These are phyloP conservation scores for Tricholoma sp. DNA, from an alignment of 768 basidiomycete species.

Conservation along the genomic window DNA sequence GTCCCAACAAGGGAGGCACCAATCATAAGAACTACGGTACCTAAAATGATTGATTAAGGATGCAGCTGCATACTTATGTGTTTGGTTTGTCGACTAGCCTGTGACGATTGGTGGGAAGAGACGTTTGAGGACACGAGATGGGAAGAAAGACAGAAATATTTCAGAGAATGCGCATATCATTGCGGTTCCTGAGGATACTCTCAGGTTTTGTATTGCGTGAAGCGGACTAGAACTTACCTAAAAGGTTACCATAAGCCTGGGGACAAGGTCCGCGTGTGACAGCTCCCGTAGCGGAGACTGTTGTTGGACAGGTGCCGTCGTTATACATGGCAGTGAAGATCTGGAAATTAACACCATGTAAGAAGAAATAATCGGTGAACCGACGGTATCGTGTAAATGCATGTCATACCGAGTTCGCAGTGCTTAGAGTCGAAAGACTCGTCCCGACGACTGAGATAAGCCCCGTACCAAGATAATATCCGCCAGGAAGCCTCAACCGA, in stretches of 20 bases:
- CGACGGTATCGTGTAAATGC: background rate
- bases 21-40: slow-evolving; percentile 77
- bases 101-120: slow-evolving; percentile 83
- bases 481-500: slow-evolving; percentile 50
- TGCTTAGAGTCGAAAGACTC: slow-evolving; percentile 73
- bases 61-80: no score
- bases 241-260: slow-evolving; percentile 74
- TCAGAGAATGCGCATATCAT: slow-evolving; percentile 76
- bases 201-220: background rate
- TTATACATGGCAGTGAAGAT: slow-evolving; percentile 75
- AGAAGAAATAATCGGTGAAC: background rate
- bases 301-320: slow-evolving; percentile 71
- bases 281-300: slow-evolving; percentile 51
- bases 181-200: slow-evolving; percentile 50
- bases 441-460: slow-evolving; percentile 79
- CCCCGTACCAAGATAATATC: slow-evolving; percentile 76
- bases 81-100: slow-evolving; percentile 26
- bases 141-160: slow-evolving; percentile 75
- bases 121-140: slow-evolving; percentile 52
- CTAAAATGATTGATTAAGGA: slow-evolving; percentile 22
- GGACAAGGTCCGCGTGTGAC: slow-evolving; percentile 60
- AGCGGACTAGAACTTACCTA: slow-evolving; percentile 38
- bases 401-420: slow-evolving; percentile 56
- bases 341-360: slow-evolving; percentile 23
- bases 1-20: slow-evolving; percentile 72